phyloP scores from a whole-genome alignment of 129 eudicot species.

The Silybum marianum region DNA sequence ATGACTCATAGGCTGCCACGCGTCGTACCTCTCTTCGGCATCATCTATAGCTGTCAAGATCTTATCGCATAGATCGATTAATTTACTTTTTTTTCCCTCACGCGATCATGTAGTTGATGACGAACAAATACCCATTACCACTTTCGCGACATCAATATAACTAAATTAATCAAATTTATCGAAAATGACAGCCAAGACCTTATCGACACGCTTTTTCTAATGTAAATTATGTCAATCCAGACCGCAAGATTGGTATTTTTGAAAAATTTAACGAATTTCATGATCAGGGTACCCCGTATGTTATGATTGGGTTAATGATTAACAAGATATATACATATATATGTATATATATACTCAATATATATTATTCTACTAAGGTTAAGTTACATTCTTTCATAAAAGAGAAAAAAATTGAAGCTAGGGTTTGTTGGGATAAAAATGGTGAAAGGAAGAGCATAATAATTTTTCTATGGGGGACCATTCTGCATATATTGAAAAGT shows the following conservation, averaged over 20 bases:
- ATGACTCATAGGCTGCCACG: slow-evolving; percentile 52
- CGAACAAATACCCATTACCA: slow-evolving; percentile 28
- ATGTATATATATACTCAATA: background rate
- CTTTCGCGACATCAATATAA: background rate
- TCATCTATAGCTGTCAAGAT: slow-evolving; percentile 31
- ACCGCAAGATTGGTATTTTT: background rate
- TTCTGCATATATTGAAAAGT: slow-evolving; percentile 47
- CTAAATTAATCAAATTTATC: background rate
- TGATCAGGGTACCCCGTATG: background rate
- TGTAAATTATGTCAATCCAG: background rate
- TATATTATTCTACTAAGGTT: slow-evolving; percentile 7
- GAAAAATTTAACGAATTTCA: background rate
- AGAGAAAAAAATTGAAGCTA: slow-evolving; percentile 26
- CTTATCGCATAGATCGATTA: slow-evolving; percentile 26
- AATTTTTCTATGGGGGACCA: slow-evolving; percentile 43
- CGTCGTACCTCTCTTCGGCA: slow-evolving; percentile 31
- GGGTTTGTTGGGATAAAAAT: slow-evolving; percentile 41
- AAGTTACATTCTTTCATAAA: slow-evolving; percentile 33
- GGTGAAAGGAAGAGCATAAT: slow-evolving; percentile 28
- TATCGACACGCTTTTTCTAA: background rate
- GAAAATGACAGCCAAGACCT: background rate
- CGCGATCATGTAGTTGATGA: slow-evolving; percentile 19
- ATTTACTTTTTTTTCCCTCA: slow-evolving; percentile 17
- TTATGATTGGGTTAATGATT: background rate
- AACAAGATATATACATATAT: background rate